phyloP scores from a whole-genome alignment of 2,329 filamentous ascomycete species.

The Alternaria brassicicola region DNA sequence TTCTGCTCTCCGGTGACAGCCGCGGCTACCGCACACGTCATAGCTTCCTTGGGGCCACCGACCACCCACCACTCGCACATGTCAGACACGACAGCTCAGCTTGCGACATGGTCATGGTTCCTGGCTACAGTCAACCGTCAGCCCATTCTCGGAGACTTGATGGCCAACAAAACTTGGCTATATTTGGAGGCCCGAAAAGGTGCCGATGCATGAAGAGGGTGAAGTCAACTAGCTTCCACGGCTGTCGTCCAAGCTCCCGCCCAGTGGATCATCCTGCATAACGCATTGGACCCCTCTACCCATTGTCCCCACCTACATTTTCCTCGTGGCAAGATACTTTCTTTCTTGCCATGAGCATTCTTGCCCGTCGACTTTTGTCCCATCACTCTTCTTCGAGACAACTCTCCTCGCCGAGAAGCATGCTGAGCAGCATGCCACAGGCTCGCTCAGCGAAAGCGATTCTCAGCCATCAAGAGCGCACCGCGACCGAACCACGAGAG shows the following conservation, averaged over 20 bases:
- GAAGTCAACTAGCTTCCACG: constrained; percentile 10
- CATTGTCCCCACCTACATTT: constrained; percentile 25
- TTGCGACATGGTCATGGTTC: not conserved
- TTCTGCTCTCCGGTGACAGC: constrained; percentile 7
- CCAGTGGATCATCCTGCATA: constrained; percentile 20
- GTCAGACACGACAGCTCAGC: not conserved
- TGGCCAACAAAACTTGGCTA: not conserved
- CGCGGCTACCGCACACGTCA: constrained; percentile 17
- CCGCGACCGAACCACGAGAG: constrained; percentile 74
- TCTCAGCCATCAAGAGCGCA: constrained; percentile 70
- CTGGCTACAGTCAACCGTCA: too few species aligned
- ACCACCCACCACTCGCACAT: not conserved
- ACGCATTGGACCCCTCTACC: constrained; percentile 18
- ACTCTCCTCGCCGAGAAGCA: constrained; percentile 22
- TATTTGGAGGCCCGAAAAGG: constrained; percentile 1
- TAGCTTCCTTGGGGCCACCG: constrained; percentile 9
- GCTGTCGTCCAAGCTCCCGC: constrained; percentile 21
- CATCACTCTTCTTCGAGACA: constrained; percentile 14
- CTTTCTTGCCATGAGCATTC: constrained; percentile 24
- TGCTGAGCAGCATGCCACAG: constrained; percentile 40
- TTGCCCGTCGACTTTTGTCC: constrained; percentile 20
- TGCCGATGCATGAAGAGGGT: constrained; percentile 1
- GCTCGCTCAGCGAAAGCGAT: constrained; percentile 39
- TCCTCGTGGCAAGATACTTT: constrained; percentile 21
- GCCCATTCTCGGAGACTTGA: not conserved